Conservation (phyloP, 208 protist species). For the Jaenimonas drosophilae region DNA sequence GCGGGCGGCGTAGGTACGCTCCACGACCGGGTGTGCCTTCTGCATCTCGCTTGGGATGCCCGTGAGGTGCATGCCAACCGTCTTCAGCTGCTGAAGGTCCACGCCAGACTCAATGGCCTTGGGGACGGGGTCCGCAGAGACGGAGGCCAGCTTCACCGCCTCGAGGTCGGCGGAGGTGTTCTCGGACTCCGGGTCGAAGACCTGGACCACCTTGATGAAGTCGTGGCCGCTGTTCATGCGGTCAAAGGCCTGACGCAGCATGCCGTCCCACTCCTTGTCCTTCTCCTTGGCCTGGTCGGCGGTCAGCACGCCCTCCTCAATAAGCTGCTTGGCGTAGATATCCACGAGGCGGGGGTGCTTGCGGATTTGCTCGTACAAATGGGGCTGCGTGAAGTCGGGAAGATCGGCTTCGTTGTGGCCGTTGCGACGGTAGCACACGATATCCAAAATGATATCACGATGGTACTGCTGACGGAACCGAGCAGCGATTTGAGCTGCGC, state of each 20-base stretch:
- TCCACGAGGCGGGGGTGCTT: conserved; percentile 83
- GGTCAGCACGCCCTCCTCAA: conserved; percentile 72
- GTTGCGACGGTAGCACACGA: conserved; percentile 95
- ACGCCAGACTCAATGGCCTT: conserved; percentile 66
- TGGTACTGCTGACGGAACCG: conserved; percentile 92
- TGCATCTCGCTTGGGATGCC: conserved; percentile 80
- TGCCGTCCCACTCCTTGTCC: conserved; percentile 54
- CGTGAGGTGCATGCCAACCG: conserved; percentile 71
- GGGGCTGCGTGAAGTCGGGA: conserved; percentile 96
- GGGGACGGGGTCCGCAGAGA: conserved; percentile 11
- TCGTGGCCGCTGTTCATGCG: conserved; percentile 68
- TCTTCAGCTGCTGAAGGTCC: conserved; percentile 38
- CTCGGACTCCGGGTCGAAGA: conserved; percentile 69
- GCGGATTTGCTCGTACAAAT: conserved; percentile 91
- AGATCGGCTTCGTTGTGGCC: conserved; percentile 98
- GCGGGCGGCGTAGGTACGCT: conserved; percentile 83
- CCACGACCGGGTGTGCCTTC: conserved; percentile 82
- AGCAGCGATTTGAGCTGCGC: conserved; percentile 77
- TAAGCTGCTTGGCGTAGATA: conserved; percentile 82
- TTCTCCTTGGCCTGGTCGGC: conserved; percentile 43
- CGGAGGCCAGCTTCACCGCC: conserved; percentile 22
- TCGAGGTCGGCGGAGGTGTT: conserved; percentile 46
- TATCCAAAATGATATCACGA: conserved; percentile 94
- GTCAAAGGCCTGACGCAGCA: conserved; percentile 78
- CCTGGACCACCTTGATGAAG: conserved; percentile 68